Conservation (phyloP, 208 protist species). For the Endotrypanum monterogeii region DNA sequence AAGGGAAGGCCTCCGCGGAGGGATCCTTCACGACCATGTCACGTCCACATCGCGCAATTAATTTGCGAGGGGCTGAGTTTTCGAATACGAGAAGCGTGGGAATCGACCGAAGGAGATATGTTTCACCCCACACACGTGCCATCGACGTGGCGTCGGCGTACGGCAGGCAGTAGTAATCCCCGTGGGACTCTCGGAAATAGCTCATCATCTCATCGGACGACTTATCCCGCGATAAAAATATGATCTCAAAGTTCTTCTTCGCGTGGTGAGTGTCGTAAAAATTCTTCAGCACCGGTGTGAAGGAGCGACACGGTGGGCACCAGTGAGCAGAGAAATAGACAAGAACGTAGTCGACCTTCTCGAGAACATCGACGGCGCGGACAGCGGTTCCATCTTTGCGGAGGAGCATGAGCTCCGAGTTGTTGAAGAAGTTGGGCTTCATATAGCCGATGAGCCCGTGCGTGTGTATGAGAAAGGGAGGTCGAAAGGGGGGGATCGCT, state of each 20-base stretch:
- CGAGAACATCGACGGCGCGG: conserved; percentile 19
- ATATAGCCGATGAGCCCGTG: conserved; percentile 3
- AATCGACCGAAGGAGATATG: conserved; percentile 31
- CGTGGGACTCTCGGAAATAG: conserved; percentile 52
- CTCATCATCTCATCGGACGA: conserved; percentile 42
- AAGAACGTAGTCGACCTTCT: conserved; percentile 47
- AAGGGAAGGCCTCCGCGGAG: conserved; percentile 24
- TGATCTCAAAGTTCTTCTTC: conserved; percentile 65
- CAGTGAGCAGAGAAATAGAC: conserved; percentile 88
- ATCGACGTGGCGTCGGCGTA: conserved; percentile 38
- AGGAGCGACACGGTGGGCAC: conserved; percentile 74
- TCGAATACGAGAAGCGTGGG: conserved; percentile 59
- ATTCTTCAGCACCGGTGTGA: conserved; percentile 66
- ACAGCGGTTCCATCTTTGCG: conserved; percentile 43
- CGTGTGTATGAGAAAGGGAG: background rate
- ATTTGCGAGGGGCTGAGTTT: conserved; percentile 12
- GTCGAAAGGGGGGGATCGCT: background rate
- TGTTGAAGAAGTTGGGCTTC: conserved; percentile 15
- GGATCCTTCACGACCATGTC: conserved; percentile 17
- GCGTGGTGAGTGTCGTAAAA: conserved; percentile 36
- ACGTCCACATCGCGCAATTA: conserved; percentile 8
- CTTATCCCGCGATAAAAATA: conserved; percentile 64
- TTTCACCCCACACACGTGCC: conserved; percentile 4
- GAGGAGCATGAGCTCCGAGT: conserved; percentile 32
- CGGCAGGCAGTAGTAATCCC: conserved; percentile 50